Evolutionary conservation across 1,284 basidiomycete species (phyloP).

Genomic region (Fomes fomentarius): DNA sequence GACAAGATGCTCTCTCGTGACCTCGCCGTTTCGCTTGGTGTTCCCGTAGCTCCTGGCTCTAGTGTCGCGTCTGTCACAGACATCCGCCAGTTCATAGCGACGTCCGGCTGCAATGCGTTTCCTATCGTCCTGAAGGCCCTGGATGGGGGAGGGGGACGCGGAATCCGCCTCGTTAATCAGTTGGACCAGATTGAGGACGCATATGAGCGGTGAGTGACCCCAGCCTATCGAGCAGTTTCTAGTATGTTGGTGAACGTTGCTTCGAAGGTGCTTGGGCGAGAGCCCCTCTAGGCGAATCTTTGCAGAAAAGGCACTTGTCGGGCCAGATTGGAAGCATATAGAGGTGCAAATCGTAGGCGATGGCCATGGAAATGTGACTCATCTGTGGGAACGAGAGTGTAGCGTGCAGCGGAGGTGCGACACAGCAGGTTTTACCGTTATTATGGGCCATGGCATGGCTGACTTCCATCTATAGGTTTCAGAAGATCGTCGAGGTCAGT

Average conservation of each 20-base stretch:
- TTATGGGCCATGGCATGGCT: neutral
- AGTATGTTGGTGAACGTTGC: neutral
- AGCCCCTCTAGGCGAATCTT: slow-evolving; percentile 43
- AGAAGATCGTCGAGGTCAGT: slow-evolving; percentile 21
- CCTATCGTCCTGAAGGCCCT: slow-evolving; percentile 60
- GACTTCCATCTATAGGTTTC: slow-evolving; percentile 10
- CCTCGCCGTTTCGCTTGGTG: slow-evolving; percentile 45
- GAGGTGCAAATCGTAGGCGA: slow-evolving; percentile 24
- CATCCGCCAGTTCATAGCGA: slow-evolving; percentile 36
- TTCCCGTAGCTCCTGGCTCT: slow-evolving; percentile 48
- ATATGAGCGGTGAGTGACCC: slow-evolving; percentile 37
- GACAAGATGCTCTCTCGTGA: slow-evolving; percentile 58
- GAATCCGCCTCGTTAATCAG: slow-evolving; percentile 44
- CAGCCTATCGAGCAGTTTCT: neutral
- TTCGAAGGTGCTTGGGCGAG: slow-evolving; percentile 38
- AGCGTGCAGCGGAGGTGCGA: slow-evolving; percentile 21
- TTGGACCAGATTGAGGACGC: slow-evolving; percentile 39
- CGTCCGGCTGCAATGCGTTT: slow-evolving; percentile 37
- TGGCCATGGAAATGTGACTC: slow-evolving; percentile 6
- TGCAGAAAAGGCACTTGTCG: slow-evolving; percentile 40
- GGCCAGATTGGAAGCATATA: slow-evolving; percentile 21
- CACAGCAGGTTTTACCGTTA: neutral
- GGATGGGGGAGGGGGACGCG: slow-evolving; percentile 59
- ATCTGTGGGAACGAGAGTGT: slow-evolving; percentile 24
- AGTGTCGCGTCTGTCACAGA: slow-evolving; percentile 39